Evolutionary conservation across 345 rosid species (phyloP).

Genomic region (Mallotus nudiflorus): DNA sequence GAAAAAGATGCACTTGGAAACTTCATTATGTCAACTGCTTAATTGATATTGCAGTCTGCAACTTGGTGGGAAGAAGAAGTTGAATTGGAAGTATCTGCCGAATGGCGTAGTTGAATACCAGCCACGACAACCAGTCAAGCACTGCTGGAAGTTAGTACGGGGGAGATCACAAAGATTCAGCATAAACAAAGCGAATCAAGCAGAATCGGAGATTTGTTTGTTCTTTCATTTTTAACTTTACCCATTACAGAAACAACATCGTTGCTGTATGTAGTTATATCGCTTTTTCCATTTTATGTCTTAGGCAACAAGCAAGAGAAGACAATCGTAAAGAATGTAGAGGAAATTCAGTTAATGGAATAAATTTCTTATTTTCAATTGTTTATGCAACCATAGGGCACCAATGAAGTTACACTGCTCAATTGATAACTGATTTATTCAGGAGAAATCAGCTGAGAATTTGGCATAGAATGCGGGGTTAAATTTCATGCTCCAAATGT

Average conservation of each 20-base stretch:
- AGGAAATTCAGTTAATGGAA: not conserved
- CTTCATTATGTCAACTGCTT: not conserved
- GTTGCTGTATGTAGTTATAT: not conserved
- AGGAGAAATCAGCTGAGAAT: not conserved
- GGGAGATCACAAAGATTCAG: not conserved
- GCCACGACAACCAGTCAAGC: not conserved
- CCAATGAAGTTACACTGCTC: not conserved
- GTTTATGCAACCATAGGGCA: not conserved
- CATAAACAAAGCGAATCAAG: not conserved
- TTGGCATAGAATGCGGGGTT: too few relatives aligned
- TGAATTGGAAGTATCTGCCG: constrained; percentile 74
- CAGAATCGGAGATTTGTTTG: constrained; percentile 5
- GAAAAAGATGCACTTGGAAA: not conserved
- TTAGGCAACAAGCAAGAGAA: too few relatives aligned
- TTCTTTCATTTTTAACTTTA: not conserved
- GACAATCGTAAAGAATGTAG: constrained; percentile 1
- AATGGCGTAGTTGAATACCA: constrained; percentile 69
- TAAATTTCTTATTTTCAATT: not conserved
- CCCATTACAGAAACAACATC: not conserved
- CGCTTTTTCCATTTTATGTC: too few relatives aligned
- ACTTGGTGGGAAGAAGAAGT: constrained; percentile 99
- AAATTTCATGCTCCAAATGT: too few relatives aligned
- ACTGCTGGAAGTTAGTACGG: not conserved
- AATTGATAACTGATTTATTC: not conserved
- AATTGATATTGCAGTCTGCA: constrained; percentile 52